Percentiles rank a stretch among this genome's conserved stretches.
These are phyloP conservation scores for Huntiella abstrusa DNA, from an alignment of 2,329 filamentous ascomycete species.

Conservation along the genomic window DNA sequence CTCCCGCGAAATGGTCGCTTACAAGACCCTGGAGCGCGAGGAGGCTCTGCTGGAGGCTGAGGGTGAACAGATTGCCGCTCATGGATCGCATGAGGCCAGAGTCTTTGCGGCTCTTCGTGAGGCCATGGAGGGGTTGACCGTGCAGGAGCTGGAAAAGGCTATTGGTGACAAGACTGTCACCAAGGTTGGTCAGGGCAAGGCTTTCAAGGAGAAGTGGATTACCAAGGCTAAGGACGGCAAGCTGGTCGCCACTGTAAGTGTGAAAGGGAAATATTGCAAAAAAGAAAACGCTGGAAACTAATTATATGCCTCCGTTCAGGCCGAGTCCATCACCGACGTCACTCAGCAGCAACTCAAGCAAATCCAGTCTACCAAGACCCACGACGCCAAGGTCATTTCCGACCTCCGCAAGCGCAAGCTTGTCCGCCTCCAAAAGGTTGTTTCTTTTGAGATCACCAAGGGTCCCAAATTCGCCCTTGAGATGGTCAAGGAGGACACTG, in stretches of 20 bases:
- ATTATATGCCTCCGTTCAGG: slow-evolving; percentile 18
- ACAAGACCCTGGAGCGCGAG: slow-evolving; percentile 67
- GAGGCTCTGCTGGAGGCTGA: slow-evolving; percentile 58
- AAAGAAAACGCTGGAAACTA: not conserved
- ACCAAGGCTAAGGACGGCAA: slow-evolving; percentile 39
- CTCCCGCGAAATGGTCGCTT: slow-evolving; percentile 71
- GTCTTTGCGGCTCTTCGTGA: slow-evolving; percentile 58
- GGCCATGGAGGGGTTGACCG: slow-evolving; percentile 62
- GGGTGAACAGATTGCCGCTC: slow-evolving; percentile 49
- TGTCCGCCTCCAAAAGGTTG: slow-evolving; percentile 62
- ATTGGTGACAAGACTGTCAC: slow-evolving; percentile 56
- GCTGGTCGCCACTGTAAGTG: slow-evolving; percentile 31
- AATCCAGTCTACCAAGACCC: slow-evolving; percentile 50
- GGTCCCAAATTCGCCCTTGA: slow-evolving; percentile 76
- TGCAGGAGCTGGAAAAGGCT: slow-evolving; percentile 49
- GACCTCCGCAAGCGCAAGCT: slow-evolving; percentile 90
- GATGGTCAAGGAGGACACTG: slow-evolving; percentile 83
- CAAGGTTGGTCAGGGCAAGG: slow-evolving; percentile 84
- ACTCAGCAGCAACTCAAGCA: slow-evolving; percentile 57
- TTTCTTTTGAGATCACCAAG: slow-evolving; percentile 69
- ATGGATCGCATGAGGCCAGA: slow-evolving; percentile 67
- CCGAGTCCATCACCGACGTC: slow-evolving; percentile 59
- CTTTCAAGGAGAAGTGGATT: slow-evolving; percentile 68
- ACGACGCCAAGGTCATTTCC: slow-evolving; percentile 57
- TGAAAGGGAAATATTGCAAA: not conserved